Evolutionary conservation across 2,329 filamentous ascomycete genomes (phyloP).

Genomic region (Penicillium sumatraense): DNA sequence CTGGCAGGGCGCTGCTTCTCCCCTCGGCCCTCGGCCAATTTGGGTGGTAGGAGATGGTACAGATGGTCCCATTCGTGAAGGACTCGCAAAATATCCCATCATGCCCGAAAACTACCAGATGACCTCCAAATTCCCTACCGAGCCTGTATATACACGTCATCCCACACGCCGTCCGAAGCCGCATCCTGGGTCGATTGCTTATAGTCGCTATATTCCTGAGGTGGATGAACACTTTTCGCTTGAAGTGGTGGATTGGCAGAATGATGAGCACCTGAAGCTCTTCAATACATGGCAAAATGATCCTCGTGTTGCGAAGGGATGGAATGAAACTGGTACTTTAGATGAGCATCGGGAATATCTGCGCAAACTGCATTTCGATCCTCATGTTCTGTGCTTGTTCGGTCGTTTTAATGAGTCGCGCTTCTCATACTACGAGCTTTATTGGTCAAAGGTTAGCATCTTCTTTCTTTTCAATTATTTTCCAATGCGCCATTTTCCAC

Average conservation of each 20-base stretch:
- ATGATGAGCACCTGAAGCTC: slow-evolving; percentile 67
- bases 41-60: slow-evolving; percentile 59
- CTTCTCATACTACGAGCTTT: slow-evolving; percentile 81
- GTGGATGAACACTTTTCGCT: slow-evolving; percentile 77
- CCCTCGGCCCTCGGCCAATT: slow-evolving; percentile 66
- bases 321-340: slow-evolving; percentile 77
- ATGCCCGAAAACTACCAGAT: slow-evolving; percentile 45
- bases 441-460: slow-evolving; percentile 68
- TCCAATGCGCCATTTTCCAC: not conserved
- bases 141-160: slow-evolving; percentile 66
- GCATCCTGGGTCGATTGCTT: slow-evolving; percentile 69
- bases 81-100: slow-evolving; percentile 33
- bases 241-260: slow-evolving; percentile 70
- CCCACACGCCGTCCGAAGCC: slow-evolving; percentile 75
- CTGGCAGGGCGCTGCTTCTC: slow-evolving; percentile 73
- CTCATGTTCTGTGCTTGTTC: slow-evolving; percentile 72
- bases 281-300: slow-evolving; percentile 87
- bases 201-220: slow-evolving; percentile 79
- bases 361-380: slow-evolving; percentile 68
- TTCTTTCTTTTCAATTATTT: not conserved
- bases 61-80: slow-evolving; percentile 30
- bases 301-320: slow-evolving; percentile 76
- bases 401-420: slow-evolving; percentile 71
- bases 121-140: slow-evolving; percentile 53
- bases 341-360: slow-evolving; percentile 77